Conservation (phyloP, 108 stramenopile genomes). For the Cylindrotheca closterium region DNA sequence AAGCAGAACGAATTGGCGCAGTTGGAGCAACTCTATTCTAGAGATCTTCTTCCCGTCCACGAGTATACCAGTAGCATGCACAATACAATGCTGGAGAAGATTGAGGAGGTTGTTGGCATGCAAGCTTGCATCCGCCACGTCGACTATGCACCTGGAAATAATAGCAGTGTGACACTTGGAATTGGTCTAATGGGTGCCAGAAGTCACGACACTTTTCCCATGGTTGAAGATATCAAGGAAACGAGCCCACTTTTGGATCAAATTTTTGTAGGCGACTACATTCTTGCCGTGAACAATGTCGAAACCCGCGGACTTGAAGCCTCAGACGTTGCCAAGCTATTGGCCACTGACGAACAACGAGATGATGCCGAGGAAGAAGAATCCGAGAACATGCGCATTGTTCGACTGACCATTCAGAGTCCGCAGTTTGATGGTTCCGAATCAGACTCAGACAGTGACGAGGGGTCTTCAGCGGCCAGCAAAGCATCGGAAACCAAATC, state of each 20-base stretch:
- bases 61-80: background rate
- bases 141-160: conserved; percentile 9
- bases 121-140: conserved; percentile 5
- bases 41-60: background rate
- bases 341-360: too few relatives aligned
- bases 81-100: too few relatives aligned
- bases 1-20: conserved; percentile 7
- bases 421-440: conserved; percentile 13
- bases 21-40: conserved; percentile 8
- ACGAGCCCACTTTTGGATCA: conserved; percentile 11
- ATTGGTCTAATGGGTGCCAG: conserved; percentile 3
- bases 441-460: background rate
- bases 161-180: background rate
- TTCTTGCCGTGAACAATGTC: conserved; percentile 21
- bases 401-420: conserved; percentile 15
- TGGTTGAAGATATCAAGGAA: conserved; percentile 2
- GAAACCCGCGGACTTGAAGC: background rate
- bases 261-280: conserved; percentile 10
- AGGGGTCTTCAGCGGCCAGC: background rate
- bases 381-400: background rate
- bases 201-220: background rate
- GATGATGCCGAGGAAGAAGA: background rate
- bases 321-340: background rate
- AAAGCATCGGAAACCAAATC: background rate
- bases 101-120: background rate